Evolutionary conservation across 768 basidiomycete species (phyloP), one percentile per base, ranked within the genome.

Genomic region (Termitomyces titanicus): DNA sequence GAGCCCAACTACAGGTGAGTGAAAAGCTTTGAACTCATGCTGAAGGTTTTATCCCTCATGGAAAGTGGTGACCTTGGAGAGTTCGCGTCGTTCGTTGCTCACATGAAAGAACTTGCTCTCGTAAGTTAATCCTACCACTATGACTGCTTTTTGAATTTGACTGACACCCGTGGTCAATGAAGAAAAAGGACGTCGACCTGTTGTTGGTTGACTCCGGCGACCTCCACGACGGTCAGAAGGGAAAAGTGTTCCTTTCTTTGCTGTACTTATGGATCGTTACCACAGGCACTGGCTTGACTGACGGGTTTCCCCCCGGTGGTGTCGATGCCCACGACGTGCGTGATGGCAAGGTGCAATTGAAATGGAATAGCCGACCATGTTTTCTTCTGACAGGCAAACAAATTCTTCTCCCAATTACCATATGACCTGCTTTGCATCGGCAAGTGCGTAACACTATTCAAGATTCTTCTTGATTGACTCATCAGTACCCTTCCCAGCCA

Each of bases 341-440:
- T 17, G n/a, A 34, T 31, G 20, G 3, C 17, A n/a, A n/a, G 24
- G 20, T 20, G 3, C 7, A 27, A 10, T 17, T 18, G 3, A 10
- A 27, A 27, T 44, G 25, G 17, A 27, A 27, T 34, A 46, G n/a
- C 13, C 37, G 20, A 58, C 20, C 2, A 17, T 3, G 42, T 40
- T 35, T 42, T n/a, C 7, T 29, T 31, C 43, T 20, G 27, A 13
- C 54, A 89, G 87, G 72, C 88, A 15, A 91, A 92, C 68, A 73
- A 88, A 64, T 86, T 93, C 68, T 75, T 94, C 60, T 72, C 79
- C 20, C 70, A 81, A 53, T 75, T 95, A 15, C 87, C 88, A 0
- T 95, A 92, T 63, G 94, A 96, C 64, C 64, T 92, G 3, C 80
- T 94, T 65, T 74, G 90, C 1, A 92, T 94, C 50, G 93, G 93